Base-by-base conservation (phyloP, 2,329 filamentous ascomycete species). In the Trichoderma endophyticum region DNA sequence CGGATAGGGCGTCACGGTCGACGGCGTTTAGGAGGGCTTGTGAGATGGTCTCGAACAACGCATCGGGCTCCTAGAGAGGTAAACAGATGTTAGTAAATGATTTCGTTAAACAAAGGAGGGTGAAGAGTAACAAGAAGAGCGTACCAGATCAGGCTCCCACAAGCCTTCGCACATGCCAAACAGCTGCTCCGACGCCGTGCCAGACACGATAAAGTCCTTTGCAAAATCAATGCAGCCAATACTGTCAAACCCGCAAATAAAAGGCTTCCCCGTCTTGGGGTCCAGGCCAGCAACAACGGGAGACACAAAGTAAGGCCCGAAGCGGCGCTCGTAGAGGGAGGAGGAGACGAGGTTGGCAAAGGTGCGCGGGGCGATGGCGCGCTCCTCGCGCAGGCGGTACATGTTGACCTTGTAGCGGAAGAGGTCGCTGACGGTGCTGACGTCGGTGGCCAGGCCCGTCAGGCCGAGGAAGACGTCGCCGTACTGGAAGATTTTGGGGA, bases 361-460 rank as follows among this genome's bases (percentile, higher is more conserved):
- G 72, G 96, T 99, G 82, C 93, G 89, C 60, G 96, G 96, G 71
- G 93, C 92, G 84, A 99, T 98, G 86, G 94, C 89, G 81, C 96
- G 94, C 88, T 99, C 96, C 88, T 99, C 96, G 80, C 96, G 93
- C 80, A 99, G 90, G 76, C 96, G 93, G 89, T 99, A 99, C 93
- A 99, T 97, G 89, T 99, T 99, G 83, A 97, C 94, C 89, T 99
- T 99, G 91, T 97, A 98, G 81, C 96, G 94, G 89, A 99, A 97
- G 77, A 98, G 92, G 85, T 99, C 95, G 78, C 92, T 93, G 77
- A 99, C 95, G 77, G 95, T 98, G 75, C 89, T 90, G 75, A 99
- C 94, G 82, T 99, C 96, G 78, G 96, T 99, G 73, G 96, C 96
- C 66, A 99, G 93, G 71, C 96, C 96, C 5, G 96, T 98, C 73